Evolutionary conservation across 192 early-diverging fungal species (phyloP), one percentile per base, ranked within the genome.

Genomic region (Radiomyces spectabilis): DNA sequence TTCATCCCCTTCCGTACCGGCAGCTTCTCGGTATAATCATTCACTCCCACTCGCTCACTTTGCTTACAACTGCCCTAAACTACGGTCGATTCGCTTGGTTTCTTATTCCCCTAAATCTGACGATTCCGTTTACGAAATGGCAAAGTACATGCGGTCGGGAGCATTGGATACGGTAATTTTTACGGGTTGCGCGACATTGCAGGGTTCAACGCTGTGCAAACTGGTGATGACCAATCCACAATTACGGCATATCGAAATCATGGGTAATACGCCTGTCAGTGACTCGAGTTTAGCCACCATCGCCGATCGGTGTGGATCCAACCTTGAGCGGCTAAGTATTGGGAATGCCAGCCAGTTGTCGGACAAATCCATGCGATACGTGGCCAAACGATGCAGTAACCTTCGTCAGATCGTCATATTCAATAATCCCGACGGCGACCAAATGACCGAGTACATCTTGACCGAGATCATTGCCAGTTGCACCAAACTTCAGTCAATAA

Each of bases 71-170:
- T 66, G 64, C 24, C 64, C 52, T 29, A 35, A 39, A 7, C 42
- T 66, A 7, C 51, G 54, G 29, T 46, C 50, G 0, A 40, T 66
- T 24, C 56, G 47, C 33, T 38, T 66, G 29, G 47, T 50, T 22
- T 53, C 57, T 4, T 66, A 66, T 37, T 45, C 32, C 2, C 64
- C 64, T 13, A 66, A 59, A 41, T 59, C 49, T 8, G 64, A 66
- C n/a, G 64, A 66, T 19, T 51, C 64, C 25, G 45, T 66, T 18
- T 66, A 66, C 45, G 64, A 66, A 52, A 47, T 66, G 45, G 64
- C 64, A 0, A 66, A 66, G 19, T 58, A 54, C 33, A 40, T 66
- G 12, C 53, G 32, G 34, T 44, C 38, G 18, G 55, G 56, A 6
- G 21, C 41, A 3, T 27, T 66, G 7, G 54, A 56, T 10, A 31